These are phyloP conservation scores for Melaleuca alternifolia DNA, from an alignment of 345 rosid species.

Conservation along the genomic window DNA sequence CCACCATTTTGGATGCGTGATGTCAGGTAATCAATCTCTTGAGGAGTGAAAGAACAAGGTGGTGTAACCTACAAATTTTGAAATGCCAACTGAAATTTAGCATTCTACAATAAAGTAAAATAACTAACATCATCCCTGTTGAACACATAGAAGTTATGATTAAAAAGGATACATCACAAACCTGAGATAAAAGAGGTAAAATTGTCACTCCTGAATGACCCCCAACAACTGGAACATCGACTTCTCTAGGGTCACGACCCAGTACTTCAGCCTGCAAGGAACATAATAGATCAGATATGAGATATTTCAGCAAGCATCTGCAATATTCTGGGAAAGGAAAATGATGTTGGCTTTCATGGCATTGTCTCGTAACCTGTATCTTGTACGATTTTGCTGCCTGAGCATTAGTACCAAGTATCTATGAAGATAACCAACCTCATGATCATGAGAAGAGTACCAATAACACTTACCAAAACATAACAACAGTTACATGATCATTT, in stretches of 20 bases:
- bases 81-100: background rate
- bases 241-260: slow-evolving; percentile 93
- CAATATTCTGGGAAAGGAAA: background rate
- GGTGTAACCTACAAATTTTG: slow-evolving; percentile 61
- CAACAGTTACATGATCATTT: background rate
- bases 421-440: background rate
- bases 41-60: slow-evolving; percentile 60
- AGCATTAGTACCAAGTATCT: background rate
- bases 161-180: background rate
- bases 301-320: too few relatives aligned
- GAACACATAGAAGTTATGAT: background rate
- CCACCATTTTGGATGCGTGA: slow-evolving; percentile 97
- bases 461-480: background rate
- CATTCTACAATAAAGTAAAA: background rate
- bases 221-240: slow-evolving; percentile 92
- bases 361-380: background rate
- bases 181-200: slow-evolving; percentile 95
- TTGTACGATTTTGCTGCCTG: background rate
- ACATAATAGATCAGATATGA: background rate
- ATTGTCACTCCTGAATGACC: slow-evolving; percentile 97
- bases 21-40: slow-evolving; percentile 77
- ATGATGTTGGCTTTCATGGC: background rate
- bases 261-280: slow-evolving; percentile 79
- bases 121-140: background rate
- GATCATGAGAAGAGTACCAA: background rate